A percentile compares a stretch with the other conserved stretches of the same genome.
phyloP scores from a whole-genome alignment of 164 flowering plant genomes.

The Magnolia sinica region DNA sequence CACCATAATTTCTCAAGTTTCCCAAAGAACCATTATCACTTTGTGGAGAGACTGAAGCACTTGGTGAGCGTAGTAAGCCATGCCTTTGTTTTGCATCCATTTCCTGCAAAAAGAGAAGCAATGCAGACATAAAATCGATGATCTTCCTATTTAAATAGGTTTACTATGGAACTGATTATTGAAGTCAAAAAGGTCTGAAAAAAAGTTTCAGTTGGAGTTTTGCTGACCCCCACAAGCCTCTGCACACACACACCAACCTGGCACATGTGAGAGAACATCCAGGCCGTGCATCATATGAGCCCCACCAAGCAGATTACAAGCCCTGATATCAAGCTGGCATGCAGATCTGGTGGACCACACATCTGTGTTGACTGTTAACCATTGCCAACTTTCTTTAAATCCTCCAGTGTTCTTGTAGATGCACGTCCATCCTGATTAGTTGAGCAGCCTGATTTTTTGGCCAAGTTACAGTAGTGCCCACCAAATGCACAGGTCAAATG shows the following conservation, averaged over 20 bases:
- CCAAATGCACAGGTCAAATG: too few species aligned
- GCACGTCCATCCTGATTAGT: too few species aligned
- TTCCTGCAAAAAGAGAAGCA: conserved; percentile 47
- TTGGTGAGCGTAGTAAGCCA: conserved; percentile 62
- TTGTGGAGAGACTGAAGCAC: conserved; percentile 62
- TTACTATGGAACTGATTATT: neutral
- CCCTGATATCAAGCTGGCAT: too few species aligned
- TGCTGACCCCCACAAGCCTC: neutral
- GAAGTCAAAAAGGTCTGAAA: neutral
- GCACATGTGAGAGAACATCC: neutral
- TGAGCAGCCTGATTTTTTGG: too few species aligned
- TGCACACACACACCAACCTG: neutral
- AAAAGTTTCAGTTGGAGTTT: neutral
- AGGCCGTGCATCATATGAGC: neutral
- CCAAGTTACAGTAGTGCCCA: too few species aligned
- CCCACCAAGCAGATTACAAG: neutral
- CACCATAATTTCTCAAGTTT: conserved; percentile 46
- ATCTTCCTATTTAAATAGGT: neutral
- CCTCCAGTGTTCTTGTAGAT: too few species aligned
- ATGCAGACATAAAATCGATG: too few species aligned
- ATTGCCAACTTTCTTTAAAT: too few species aligned
- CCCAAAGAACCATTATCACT: conserved; percentile 40
- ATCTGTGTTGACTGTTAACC: too few species aligned
- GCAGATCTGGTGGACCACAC: too few species aligned
- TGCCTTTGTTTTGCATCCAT: conserved; percentile 76